These are phyloP conservation scores for Melastoma malabathricum DNA, from an alignment of 345 rosid species.

Conservation along the genomic window DNA sequence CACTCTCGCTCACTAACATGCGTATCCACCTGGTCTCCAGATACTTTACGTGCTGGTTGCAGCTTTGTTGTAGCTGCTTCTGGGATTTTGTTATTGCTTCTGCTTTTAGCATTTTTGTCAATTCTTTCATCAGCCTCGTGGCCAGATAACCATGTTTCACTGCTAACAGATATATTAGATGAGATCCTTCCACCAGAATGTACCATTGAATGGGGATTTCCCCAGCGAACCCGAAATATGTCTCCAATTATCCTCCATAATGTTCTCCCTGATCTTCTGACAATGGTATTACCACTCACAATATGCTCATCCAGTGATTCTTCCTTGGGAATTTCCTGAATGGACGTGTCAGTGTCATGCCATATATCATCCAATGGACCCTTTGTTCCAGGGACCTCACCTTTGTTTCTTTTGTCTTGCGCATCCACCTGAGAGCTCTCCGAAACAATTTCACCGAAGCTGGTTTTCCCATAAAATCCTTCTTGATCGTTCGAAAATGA, in stretches of 20 bases:
- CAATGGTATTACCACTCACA: conserved; percentile 21
- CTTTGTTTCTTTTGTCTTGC: conserved; percentile 23
- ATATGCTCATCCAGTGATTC: conserved; percentile 27
- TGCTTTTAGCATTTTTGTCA: conserved; percentile 36
- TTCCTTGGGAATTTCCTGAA: conserved; percentile 28
- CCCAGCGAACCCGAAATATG: conserved; percentile 58
- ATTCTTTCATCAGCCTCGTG: conserved; percentile 54
- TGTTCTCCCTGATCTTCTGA: conserved; percentile 54
- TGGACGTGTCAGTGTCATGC: conserved; percentile 48
- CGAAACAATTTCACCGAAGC: conserved; percentile 16
- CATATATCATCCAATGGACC: conserved; percentile 87
- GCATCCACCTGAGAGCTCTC: conserved; percentile 21
- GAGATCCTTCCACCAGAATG: conserved; percentile 44
- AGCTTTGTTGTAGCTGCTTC: conserved; percentile 20
- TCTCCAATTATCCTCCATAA: conserved; percentile 65
- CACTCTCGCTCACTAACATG: conserved; percentile 22
- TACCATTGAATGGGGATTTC: conserved; percentile 34
- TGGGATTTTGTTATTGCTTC: conserved; percentile 24
- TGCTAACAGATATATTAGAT: conserved; percentile 45
- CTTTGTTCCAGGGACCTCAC: conserved; percentile 46
- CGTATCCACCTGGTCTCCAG: conserved; percentile 23
- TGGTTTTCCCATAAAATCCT: conserved; percentile 22
- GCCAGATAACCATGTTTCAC: conserved; percentile 81
- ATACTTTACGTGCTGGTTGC: conserved; percentile 20
- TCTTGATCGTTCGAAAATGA: conserved; percentile 9